These are phyloP conservation scores for Potentilla sterilis DNA, from an alignment of 306 rosid genomes.

Conservation along the genomic window DNA sequence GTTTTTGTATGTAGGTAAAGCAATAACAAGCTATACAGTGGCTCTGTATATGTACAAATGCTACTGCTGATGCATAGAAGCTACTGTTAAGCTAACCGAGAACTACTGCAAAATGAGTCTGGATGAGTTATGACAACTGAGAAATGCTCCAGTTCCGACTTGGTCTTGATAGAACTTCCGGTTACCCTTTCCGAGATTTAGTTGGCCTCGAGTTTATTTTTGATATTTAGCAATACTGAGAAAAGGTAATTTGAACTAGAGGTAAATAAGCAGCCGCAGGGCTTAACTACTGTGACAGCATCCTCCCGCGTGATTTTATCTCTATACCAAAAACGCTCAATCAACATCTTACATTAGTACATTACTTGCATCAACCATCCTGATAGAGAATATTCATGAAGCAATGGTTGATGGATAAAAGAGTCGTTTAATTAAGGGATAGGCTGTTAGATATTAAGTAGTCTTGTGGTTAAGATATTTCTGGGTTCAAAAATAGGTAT, in stretches of 20 bases:
- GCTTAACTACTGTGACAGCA: no score
- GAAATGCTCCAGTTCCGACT: no score
- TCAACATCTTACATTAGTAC: neutral
- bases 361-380: neutral
- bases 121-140: neutral
- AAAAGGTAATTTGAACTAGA: no score
- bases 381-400: neutral
- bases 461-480: neutral
- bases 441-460: neutral
- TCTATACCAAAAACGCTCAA: neutral
- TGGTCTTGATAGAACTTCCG: no score
- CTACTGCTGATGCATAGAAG: neutral
- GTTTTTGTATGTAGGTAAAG: neutral
- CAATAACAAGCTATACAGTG: neutral
- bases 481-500: neutral
- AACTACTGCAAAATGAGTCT: neutral
- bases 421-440: neutral
- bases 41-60: neutral
- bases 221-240: neutral
- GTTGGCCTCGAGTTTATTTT: no score
- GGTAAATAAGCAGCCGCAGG: no score
- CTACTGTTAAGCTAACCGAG: neutral
- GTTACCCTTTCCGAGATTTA: no score
- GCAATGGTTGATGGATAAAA: neutral
- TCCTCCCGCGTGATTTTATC: no score